Evolutionary conservation across 1,284 basidiomycete species (phyloP).

Genomic region (Ganoderma leucocontextum): DNA sequence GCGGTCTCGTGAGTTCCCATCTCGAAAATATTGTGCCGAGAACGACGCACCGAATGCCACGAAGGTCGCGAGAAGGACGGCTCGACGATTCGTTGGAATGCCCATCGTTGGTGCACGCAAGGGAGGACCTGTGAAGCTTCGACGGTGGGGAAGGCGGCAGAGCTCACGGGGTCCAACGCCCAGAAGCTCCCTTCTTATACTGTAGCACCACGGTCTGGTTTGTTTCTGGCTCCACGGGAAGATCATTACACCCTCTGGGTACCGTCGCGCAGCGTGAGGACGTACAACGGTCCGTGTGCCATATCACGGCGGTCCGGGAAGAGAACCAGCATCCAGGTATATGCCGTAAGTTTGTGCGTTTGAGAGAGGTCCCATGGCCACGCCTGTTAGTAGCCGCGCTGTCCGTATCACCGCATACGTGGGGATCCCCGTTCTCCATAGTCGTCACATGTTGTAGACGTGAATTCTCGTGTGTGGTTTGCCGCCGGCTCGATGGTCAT

Average conservation of each 20-base stretch:
- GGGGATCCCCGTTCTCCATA: constrained; percentile 11
- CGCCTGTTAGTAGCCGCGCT: constrained; percentile 5
- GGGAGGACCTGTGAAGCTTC: constrained; percentile 3
- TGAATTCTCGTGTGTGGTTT: constrained; percentile 6
- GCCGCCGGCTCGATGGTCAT: constrained; percentile 21
- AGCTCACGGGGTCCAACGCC: constrained; percentile 26
- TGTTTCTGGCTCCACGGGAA: constrained; percentile 21
- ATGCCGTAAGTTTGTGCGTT: constrained; percentile 15
- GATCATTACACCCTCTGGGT: constrained; percentile 8
- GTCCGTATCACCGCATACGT: constrained; percentile 18
- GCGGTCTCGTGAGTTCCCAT: not conserved
- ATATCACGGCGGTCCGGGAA: constrained; percentile 27
- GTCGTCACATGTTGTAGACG: constrained; percentile 24
- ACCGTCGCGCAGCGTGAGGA: constrained; percentile 23
- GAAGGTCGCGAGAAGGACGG: constrained; percentile 68
- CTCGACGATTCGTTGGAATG: constrained; percentile 64
- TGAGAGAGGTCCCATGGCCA: constrained; percentile 23
- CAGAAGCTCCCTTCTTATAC: not conserved
- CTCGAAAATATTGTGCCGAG: not conserved
- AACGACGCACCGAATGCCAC: constrained; percentile 54
- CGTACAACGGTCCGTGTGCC: constrained; percentile 19
- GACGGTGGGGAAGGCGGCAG: constrained; percentile 20
- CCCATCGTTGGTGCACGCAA: constrained; percentile 36
- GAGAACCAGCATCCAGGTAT: not conserved
- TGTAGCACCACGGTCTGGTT: not conserved